Evolutionary conservation across 805 yeast genomes (phyloP), one percentile per base, ranked within the genome.

Genomic region (Kazachstania taianensis): DNA sequence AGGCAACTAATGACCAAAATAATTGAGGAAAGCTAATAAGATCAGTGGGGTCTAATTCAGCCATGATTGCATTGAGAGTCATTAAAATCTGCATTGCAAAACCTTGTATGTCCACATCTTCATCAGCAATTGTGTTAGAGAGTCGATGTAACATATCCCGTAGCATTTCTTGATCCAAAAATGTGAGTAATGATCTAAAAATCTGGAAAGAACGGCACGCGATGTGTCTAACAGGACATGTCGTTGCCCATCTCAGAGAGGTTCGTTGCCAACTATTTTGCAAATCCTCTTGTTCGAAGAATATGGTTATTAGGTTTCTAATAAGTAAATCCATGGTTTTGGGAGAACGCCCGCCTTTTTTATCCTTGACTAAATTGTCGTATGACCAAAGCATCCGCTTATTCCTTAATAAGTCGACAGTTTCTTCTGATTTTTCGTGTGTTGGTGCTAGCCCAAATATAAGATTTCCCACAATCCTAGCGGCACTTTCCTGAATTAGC

Each of bases 151-250:
- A 65, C 95, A 92, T 84, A 59, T 87, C 97, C 37, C 84, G 75
- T 30, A 94, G 63, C 96, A 92, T 89, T 8, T 72, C 67, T 50
- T 80, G 87, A 52, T 92, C 96, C 41, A 89, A 62, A 46, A 78
- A 76, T 7, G 83, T 72, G n/a, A 86, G 62, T 38, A 92, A 58
- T 3, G 94, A 81, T 30, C 99, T 67, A 62, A 87, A 92, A 0
- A 87, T 70, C 54, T 92, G 98, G 59, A 94, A 89, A 0, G 97
- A 87, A 18, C 98, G 71, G 46, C 98, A 92, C 0, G 99, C 98
- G 46, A 92, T 73, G 54, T 94, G 99, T 50, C 96, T 70, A 2
- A 89, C 97, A 2, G 96, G 94, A 62, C 97, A 92, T 1, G 95
- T 79, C 0, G 98, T 92, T 0, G 98, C 96, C 98, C 98, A 92